Evolutionary conservation across 2,329 filamentous ascomycete species (phyloP).

Genomic region (Pyrenochaeta sp.): DNA sequence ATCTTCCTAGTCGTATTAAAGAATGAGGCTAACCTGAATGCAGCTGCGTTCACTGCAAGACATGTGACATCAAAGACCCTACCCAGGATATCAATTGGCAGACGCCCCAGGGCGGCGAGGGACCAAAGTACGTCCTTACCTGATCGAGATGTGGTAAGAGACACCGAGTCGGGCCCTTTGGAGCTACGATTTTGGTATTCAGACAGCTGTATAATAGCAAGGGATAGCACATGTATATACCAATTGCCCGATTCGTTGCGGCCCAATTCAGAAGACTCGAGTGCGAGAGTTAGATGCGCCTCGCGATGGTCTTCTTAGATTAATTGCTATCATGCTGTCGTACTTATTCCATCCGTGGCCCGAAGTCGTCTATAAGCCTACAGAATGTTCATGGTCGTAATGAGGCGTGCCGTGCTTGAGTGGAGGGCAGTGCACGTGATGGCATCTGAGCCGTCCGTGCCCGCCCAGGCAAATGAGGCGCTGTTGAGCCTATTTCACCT

Average conservation of each 20-base stretch:
- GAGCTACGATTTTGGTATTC: too few relatives aligned
- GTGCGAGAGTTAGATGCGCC: background rate
- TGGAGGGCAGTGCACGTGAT: conserved; percentile 11
- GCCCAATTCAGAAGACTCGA: conserved; percentile 13
- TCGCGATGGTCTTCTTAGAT: background rate
- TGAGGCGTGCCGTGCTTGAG: background rate
- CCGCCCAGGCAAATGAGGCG: conserved; percentile 17
- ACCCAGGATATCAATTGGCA: conserved; percentile 93
- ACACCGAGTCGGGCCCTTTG: background rate
- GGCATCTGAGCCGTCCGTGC: conserved; percentile 10
- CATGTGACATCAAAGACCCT: conserved; percentile 98
- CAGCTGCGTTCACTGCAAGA: conserved; percentile 99
- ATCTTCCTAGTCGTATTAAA: background rate
- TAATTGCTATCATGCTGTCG: background rate
- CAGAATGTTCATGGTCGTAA: background rate
- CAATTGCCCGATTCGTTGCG: conserved; percentile 15
- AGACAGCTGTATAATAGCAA: conserved; percentile 16
- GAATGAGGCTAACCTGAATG: conserved; percentile 34
- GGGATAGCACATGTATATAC: conserved; percentile 8
- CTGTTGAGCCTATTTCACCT: conserved; percentile 15
- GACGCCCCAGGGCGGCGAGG: conserved; percentile 89
- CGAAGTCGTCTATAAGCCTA: background rate
- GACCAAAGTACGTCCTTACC: conserved; percentile 72
- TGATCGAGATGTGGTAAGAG: conserved; percentile 17
- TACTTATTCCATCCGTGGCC: background rate